Conservation (phyloP, 2,329 filamentous ascomycete genomes). For the Metarhizium guizhouense region DNA sequence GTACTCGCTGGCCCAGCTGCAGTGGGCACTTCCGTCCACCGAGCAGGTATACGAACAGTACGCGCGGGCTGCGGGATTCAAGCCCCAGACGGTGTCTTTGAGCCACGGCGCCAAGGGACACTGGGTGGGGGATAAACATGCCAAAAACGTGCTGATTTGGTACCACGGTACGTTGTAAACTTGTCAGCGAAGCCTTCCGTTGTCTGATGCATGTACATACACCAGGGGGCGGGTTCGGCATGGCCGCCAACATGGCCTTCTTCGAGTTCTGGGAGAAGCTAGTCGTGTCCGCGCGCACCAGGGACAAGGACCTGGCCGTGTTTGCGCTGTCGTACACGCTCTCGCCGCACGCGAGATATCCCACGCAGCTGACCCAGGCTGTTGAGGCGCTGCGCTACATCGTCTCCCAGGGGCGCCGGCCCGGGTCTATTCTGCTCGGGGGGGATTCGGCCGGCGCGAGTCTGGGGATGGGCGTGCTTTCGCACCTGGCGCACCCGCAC, state of each 20-base stretch:
- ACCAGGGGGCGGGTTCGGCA: slow-evolving; percentile 11
- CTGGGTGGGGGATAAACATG: slow-evolving; percentile 12
- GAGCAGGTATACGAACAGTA: too few relatives aligned
- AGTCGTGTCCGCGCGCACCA: slow-evolving; percentile 3
- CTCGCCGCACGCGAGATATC: slow-evolving; percentile 10
- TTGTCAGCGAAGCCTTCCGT: too few relatives aligned
- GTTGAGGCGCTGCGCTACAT: slow-evolving; percentile 11
- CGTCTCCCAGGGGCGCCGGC: not conserved
- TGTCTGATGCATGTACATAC: too few relatives aligned
- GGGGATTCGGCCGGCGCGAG: slow-evolving; percentile 12
- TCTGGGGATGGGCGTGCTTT: slow-evolving; percentile 10
- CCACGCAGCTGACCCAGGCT: slow-evolving; percentile 12
- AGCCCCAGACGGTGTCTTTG: too few relatives aligned
- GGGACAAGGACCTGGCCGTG: slow-evolving; percentile 9
- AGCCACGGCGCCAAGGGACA: slow-evolving; percentile 10
- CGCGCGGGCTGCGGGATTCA: too few relatives aligned
- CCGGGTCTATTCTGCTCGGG: slow-evolving; percentile 7
- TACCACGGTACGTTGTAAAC: slow-evolving; percentile 9
- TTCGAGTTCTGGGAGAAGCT: slow-evolving; percentile 9
- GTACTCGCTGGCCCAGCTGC: too few relatives aligned
- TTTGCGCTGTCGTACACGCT: slow-evolving; percentile 12
- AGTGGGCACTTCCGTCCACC: too few relatives aligned
- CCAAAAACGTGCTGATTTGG: slow-evolving; percentile 12
- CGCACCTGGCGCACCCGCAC: slow-evolving; percentile 11
- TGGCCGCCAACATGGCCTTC: slow-evolving; percentile 9